Evolutionary conservation across 1,139 yeast genomes (phyloP).

Genomic region (Suhomyces maxii): DNA sequence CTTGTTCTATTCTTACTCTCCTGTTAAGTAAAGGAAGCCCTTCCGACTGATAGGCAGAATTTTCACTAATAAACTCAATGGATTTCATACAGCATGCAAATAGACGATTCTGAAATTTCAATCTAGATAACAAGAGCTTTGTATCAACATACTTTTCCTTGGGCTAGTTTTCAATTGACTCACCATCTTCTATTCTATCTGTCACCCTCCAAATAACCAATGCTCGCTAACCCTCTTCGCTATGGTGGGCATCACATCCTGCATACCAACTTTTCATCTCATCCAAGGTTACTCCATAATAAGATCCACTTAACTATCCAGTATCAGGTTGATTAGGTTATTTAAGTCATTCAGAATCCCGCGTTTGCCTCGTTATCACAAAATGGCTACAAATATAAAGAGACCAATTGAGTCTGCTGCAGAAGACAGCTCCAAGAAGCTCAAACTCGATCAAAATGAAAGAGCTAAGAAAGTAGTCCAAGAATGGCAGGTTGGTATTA

Average conservation of each 20-base stretch:
- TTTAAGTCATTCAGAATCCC: neutral
- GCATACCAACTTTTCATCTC: conserved; percentile 8
- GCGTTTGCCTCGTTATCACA: neutral
- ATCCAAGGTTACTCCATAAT: neutral
- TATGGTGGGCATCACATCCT: conserved; percentile 7
- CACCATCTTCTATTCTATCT: neutral
- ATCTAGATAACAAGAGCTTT: no score
- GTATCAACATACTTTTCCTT: no score
- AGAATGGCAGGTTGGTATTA: conserved; percentile 84
- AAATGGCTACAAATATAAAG: conserved; percentile 4
- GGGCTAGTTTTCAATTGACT: neutral
- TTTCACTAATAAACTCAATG: no score
- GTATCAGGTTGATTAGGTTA: neutral
- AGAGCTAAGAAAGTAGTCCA: conserved; percentile 28
- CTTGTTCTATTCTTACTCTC: no score
- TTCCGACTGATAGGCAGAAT: no score
- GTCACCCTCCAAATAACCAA: neutral
- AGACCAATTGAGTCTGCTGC: conserved; percentile 11
- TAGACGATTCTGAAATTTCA: no score
- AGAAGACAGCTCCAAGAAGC: conserved; percentile 12
- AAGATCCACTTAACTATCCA: conserved; percentile 5
- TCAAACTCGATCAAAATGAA: conserved; percentile 10
- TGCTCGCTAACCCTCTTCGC: neutral
- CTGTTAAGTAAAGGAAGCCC: no score
- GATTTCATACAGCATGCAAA: no score